Evolutionary conservation across 169 alveolate genomes (phyloP), one percentile per base, ranked within the genome.

Genomic region (Theileria equi): DNA sequence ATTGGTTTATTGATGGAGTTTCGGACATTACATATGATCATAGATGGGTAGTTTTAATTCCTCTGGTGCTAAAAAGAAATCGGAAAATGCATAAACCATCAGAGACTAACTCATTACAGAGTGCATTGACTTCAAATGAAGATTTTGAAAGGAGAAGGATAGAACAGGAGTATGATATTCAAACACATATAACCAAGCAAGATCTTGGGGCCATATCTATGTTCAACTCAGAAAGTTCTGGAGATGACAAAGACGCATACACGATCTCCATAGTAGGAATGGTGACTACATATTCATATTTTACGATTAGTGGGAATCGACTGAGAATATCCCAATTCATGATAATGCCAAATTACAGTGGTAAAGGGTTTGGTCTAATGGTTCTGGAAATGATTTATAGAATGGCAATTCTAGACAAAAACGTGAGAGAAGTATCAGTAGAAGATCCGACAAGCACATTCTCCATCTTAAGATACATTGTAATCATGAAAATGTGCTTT

Each of bases 371-470:
- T 43, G 92, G 92, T 1, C 52, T 69, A 62, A 52, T 60, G 19
- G 81, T 87, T 11, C 41, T 87, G 44, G 88, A 87, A 53, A 62
- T 63, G 29, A 87, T 87, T 7, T 87, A 87, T 38, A 65, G 65
- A 43, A 26, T 71, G 64, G 88, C 92, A 3, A 84, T 87, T 5
- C 62, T 79, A 21, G 89, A 87, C 58, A 53, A 64, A 0, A 69
- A 77, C 26, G 76, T 87, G 26, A 71, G 81, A 49, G 91, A 84
- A 54, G 80, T 87, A 38, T 84, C 92, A 0, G 92, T 87, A 13
- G 92, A 87, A 73, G 92, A 87, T 36, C 92, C 92, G 40, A 85
- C 92, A 2, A 74, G 49, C 13, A 69, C 92, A 10, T 84, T 87
- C 66, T 63, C 81, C n/a, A 81, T 72, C 25, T 50, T 87, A 34